phyloP scores from a whole-genome alignment of 208 protist genomes.

The Borovskyia barvae region DNA sequence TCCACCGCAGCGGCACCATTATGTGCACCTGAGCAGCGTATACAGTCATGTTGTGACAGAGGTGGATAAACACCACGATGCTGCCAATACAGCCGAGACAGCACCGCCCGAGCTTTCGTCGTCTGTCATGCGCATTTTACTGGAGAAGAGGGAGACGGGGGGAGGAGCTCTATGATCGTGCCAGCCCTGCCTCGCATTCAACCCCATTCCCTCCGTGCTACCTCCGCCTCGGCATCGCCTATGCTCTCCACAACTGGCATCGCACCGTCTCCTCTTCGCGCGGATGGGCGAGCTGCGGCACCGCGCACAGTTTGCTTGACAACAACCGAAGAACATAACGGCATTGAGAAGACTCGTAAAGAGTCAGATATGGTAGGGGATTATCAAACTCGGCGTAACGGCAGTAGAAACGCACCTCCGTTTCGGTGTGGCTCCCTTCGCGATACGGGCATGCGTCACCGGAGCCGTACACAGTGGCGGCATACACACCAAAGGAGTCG shows the following conservation, averaged over 20 bases:
- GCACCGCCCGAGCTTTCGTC: too few relatives aligned
- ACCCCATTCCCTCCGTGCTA: too few relatives aligned
- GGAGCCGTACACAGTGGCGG: constrained; percentile 24
- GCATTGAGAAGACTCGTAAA: constrained; percentile 33
- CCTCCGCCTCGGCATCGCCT: too few relatives aligned
- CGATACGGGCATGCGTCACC: constrained; percentile 22
- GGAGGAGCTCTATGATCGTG: too few relatives aligned
- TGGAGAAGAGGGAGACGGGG: too few relatives aligned
- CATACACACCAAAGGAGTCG: constrained; percentile 26
- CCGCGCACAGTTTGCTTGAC: constrained; percentile 15
- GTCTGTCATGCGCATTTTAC: too few relatives aligned
- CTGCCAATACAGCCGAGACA: too few relatives aligned
- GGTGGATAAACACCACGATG: too few relatives aligned
- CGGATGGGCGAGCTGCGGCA: constrained; percentile 24
- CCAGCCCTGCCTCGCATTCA: too few relatives aligned
- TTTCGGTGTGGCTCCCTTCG: constrained; percentile 2
- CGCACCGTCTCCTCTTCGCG: constrained; percentile 21
- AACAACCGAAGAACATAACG: constrained; percentile 36
- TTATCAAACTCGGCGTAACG: constrained; percentile 21
- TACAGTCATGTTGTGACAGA: too few relatives aligned
- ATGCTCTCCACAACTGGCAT: constrained; percentile 43
- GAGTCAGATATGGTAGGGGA: constrained; percentile 16
- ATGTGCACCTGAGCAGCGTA: too few relatives aligned
- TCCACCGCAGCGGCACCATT: too few relatives aligned
- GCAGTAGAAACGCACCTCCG: constrained; percentile 28